Evolutionary conservation across 768 basidiomycete genomes (phyloP), one percentile per base, ranked within the genome.

Genomic region (Naganishia vaughanmartiniae): DNA sequence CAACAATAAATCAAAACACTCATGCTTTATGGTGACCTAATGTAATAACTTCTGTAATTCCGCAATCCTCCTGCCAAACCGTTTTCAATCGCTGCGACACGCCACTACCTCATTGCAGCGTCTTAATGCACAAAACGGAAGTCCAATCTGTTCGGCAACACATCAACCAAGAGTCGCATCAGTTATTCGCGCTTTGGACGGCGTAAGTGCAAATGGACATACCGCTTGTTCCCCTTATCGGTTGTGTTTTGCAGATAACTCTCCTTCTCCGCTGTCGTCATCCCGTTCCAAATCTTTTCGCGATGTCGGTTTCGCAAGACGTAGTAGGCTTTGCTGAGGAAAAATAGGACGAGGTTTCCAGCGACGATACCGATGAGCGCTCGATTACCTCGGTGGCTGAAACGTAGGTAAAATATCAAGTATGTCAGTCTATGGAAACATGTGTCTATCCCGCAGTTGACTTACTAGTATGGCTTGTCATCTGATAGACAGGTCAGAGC

Each of bases 181-280:
- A 42, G 42, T 12, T 36, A 36, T 42, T 15, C 42, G 42, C 10
- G 7, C 7, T 42, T 15, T 15, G 7, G 10, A 42, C 42, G 15
- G 2, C 7, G 17, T 51, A n/a, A 26, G 14, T 4, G 24, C 6
- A 4, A 7, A 21, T 21, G 11, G 34, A 39, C 57, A 33, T 39
- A 73, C 74, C 74, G 56, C 56, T 76, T 76, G 69, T 78, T 78
- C 1, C 77, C 76, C 73, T 84, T 81, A 70, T 90, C 88, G 46
- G 82, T 85, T 19, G 88, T 88, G 9, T 83, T 87, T 66, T 84
- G 82, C 0, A 89, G 74, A 77, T 89, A 89, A 21, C 86, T 78
- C 55, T 83, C 81, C 75, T 84, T 85, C 75, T 87, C 84, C 84
- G 85, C 79, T n/a, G 81, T 69, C 9, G 85, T 81, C 86, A 82